These are phyloP conservation scores for Boletus rufocinnamomeus DNA, from an alignment of 768 basidiomycete genomes.

Conservation along the genomic window DNA sequence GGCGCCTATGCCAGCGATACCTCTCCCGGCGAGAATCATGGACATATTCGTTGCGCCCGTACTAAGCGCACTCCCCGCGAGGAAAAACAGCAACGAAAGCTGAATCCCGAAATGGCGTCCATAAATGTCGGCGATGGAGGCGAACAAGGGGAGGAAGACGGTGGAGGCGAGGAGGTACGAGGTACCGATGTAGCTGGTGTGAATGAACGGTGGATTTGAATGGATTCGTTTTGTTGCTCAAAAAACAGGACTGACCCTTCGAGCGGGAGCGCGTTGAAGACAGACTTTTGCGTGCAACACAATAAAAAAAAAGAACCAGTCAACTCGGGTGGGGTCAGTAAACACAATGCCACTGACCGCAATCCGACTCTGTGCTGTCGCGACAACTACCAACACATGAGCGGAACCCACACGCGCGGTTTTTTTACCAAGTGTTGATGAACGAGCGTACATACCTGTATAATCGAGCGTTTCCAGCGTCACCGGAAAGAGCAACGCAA, in stretches of 20 bases:
- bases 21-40: slow-evolving; percentile 48
- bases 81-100: slow-evolving; percentile 45
- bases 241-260: slow-evolving; percentile 21
- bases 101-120: slow-evolving; percentile 52
- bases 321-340: neutral
- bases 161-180: slow-evolving; percentile 52
- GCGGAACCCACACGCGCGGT: neutral
- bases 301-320: neutral
- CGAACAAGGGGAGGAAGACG: slow-evolving; percentile 54
- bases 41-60: slow-evolving; percentile 49
- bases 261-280: slow-evolving; percentile 32
- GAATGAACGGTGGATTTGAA: neutral
- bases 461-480: slow-evolving; percentile 41
- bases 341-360: slow-evolving; percentile 37
- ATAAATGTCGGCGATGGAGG: slow-evolving; percentile 50
- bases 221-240: neutral
- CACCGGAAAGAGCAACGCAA: slow-evolving; percentile 44
- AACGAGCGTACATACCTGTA: slow-evolving; percentile 19
- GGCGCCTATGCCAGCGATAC: slow-evolving; percentile 51
- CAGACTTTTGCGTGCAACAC: slow-evolving; percentile 18
- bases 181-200: slow-evolving; percentile 48
- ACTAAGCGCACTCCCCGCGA: slow-evolving; percentile 47
- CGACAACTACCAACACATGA: slow-evolving; percentile 40
- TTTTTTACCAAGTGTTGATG: neutral
- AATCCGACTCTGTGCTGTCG: slow-evolving; percentile 53